phyloP scores from a whole-genome alignment of 202 grass and related monocot genomes.

The Panicum virgatum region DNA sequence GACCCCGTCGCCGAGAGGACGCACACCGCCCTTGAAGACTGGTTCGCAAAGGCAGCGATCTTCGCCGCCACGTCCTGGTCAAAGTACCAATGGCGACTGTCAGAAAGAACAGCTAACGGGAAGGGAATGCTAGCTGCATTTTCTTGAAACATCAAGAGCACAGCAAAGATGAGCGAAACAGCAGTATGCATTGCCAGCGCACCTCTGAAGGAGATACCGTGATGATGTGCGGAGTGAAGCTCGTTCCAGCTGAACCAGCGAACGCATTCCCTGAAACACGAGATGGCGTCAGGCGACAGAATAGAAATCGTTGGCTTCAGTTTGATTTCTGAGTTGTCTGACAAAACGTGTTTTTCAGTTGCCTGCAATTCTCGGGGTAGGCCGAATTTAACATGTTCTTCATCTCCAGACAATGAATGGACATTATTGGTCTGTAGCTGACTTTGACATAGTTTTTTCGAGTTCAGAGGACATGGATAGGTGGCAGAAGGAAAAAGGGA shows the following conservation, averaged over 20 bases:
- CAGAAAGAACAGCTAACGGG: no score
- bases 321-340: background rate
- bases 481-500: background rate
- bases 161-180: background rate
- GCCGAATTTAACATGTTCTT: background rate
- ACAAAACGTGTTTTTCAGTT: background rate
- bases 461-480: background rate
- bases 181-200: background rate
- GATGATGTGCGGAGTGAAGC: constrained; percentile 94
- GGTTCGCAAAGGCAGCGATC: constrained; percentile 60
- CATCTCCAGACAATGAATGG: background rate
- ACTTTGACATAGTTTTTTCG: background rate
- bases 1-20: constrained; percentile 77
- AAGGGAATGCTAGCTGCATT: background rate
- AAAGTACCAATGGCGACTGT: background rate
- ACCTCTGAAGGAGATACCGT: constrained; percentile 86
- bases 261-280: constrained; percentile 59
- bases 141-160: background rate
- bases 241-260: constrained; percentile 80
- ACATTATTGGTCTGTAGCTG: constrained; percentile 7
- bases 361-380: no score
- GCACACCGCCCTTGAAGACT: constrained; percentile 63
- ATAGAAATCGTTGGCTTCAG: background rate
- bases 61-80: constrained; percentile 64
- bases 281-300: background rate